Evolutionary conservation across 2,329 filamentous ascomycete species (phyloP).

Genomic region (Colletotrichum shisoi): DNA sequence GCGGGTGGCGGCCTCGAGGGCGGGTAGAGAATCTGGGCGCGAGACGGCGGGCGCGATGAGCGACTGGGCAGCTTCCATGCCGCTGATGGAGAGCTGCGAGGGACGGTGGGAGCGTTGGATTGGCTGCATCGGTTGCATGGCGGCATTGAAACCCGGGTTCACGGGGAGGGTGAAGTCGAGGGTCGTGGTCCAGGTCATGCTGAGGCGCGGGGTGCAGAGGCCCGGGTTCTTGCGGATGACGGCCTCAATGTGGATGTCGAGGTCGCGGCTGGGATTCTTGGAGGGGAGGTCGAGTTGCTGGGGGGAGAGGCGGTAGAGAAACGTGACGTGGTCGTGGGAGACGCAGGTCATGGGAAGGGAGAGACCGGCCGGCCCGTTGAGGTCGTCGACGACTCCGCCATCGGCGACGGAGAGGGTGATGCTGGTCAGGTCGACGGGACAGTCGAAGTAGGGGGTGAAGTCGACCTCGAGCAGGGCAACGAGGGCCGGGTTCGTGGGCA

Average conservation of each 20-base stretch:
- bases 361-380: slow-evolving; percentile 60
- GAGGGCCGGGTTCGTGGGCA: slow-evolving; percentile 66
- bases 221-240: slow-evolving; percentile 64
- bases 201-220: slow-evolving; percentile 67
- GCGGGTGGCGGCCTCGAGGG: slow-evolving; percentile 63
- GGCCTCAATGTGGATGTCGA: slow-evolving; percentile 69
- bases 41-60: slow-evolving; percentile 64
- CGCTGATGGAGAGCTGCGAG: slow-evolving; percentile 69
- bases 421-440: slow-evolving; percentile 67
- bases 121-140: slow-evolving; percentile 63
- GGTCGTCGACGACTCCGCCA: slow-evolving; percentile 66
- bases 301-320: slow-evolving; percentile 72
- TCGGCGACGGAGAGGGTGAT: slow-evolving; percentile 66
- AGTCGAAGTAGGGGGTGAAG: slow-evolving; percentile 74
- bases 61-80: slow-evolving; percentile 61
- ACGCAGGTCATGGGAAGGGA: slow-evolving; percentile 68
- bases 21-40: slow-evolving; percentile 67
- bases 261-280: slow-evolving; percentile 59
- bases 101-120: slow-evolving; percentile 69
- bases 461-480: slow-evolving; percentile 78
- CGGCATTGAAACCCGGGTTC: slow-evolving; percentile 68
- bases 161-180: slow-evolving; percentile 74
- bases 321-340: slow-evolving; percentile 77
- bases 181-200: slow-evolving; percentile 72
- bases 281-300: slow-evolving; percentile 54